Evolutionary conservation across 2,329 filamentous ascomycete species (phyloP), one percentile per base, ranked within the genome.

Genomic region (Xylariaceae sp.): DNA sequence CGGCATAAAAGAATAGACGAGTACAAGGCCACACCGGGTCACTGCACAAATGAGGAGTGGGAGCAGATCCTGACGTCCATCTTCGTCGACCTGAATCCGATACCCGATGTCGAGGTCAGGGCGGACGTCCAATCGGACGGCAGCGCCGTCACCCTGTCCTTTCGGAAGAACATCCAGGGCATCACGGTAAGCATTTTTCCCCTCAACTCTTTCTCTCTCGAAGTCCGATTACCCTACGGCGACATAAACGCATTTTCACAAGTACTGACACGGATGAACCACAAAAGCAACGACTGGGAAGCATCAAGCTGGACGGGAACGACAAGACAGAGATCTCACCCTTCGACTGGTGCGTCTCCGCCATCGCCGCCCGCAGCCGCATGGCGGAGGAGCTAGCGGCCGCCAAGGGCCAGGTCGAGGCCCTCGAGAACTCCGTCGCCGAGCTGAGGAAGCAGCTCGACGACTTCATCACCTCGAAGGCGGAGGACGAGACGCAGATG

Each of bases 261-360:
- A n/a, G n/a, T n/a, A n/a, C 28, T 44, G 23, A 32, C 11, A 24
- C 7, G 21, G n/a, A 36, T 27, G 26, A 29, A 47, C 21, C 35
- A 27, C 30, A 31, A 37, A 47, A 84, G 79, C 79, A 84, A 80
- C 76, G 71, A 18, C 71, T 88, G n/a, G 85, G 85, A 23, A 64
- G 73, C 15, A 71, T 89, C 43, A 65, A 68, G 4, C 64, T 88
- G 3, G 61, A 65, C 26, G 65, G 71, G 28, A 68, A 71, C 23
- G 70, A 75, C 30, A 73, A 78, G 43, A 46, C 50, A 7, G 73
- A 74, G 45, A 71, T 86, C 45, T 73, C 78, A 38, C 65, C 81
- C 3, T 83, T 84, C 45, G 77, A 84, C 40, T 89, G 85, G 85
- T 84, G 81, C 43, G 73, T 72, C 29, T 65, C 68, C 14, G 76